Conservation (phyloP, 2,329 filamentous ascomycete genomes). For the Aspergillus jensenii region DNA sequence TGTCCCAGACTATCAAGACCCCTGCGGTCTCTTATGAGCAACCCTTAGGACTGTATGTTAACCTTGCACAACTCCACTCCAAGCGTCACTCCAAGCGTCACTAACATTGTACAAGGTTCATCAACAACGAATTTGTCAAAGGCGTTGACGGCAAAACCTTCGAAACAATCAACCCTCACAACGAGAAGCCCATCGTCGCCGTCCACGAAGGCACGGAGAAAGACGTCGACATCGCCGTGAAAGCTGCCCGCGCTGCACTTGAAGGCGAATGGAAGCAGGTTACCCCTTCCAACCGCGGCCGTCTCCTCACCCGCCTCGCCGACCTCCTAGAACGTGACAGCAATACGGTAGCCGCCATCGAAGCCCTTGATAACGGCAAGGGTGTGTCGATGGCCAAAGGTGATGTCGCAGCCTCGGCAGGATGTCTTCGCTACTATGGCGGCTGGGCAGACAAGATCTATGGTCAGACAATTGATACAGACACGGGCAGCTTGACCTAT, state of each 20-base stretch:
- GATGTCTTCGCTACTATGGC: slow-evolving; percentile 74
- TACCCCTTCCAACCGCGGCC: slow-evolving; percentile 22
- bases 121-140: slow-evolving; percentile 34
- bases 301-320: slow-evolving; percentile 25
- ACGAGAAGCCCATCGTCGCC: slow-evolving; percentile 28
- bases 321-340: slow-evolving; percentile 26
- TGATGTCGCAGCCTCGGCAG: slow-evolving; percentile 65
- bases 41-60: not conserved
- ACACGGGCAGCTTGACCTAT: slow-evolving; percentile 73
- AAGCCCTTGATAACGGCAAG: slow-evolving; percentile 33
- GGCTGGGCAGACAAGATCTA: slow-evolving; percentile 85
- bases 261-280: slow-evolving; percentile 24
- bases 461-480: slow-evolving; percentile 75
- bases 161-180: slow-evolving; percentile 33
- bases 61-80: no score
- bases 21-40: not conserved
- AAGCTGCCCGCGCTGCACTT: slow-evolving; percentile 29
- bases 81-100: not conserved
- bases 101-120: slow-evolving; percentile 22
- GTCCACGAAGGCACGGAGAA: slow-evolving; percentile 32
- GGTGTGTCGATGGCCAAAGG: slow-evolving; percentile 19
- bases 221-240: slow-evolving; percentile 34
- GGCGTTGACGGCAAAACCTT: slow-evolving; percentile 31
- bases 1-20: slow-evolving; percentile 6
- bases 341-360: slow-evolving; percentile 27